Evolutionary conservation across 2,329 filamentous ascomycete species (phyloP).

Genomic region (Paraphoma chrysanthemicola): DNA sequence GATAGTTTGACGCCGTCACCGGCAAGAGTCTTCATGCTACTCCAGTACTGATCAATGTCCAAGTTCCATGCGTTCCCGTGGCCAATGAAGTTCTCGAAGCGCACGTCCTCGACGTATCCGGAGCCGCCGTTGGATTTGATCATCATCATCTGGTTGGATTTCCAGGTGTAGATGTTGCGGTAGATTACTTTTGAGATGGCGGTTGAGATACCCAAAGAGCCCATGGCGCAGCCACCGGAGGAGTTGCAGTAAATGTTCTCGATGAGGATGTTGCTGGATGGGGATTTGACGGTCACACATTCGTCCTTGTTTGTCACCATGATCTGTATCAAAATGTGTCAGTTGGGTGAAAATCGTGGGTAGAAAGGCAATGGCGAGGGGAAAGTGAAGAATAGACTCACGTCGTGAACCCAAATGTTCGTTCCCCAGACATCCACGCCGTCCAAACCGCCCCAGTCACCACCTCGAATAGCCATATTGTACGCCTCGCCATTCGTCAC

Average conservation of each 20-base stretch:
- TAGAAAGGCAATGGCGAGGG: background rate
- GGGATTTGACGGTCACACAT: constrained; percentile 63
- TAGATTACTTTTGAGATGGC: constrained; percentile 62
- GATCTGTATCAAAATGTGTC: constrained; percentile 35
- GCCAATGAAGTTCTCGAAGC: constrained; percentile 66
- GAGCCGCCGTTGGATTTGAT: constrained; percentile 67
- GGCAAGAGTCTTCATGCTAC: constrained; percentile 46
- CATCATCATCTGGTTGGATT: constrained; percentile 70
- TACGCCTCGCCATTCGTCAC: constrained; percentile 62
- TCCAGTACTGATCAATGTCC: constrained; percentile 64
- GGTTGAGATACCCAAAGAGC: constrained; percentile 59
- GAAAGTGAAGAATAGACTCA: constrained; percentile 4
- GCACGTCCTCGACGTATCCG: constrained; percentile 59
- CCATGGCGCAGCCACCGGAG: constrained; percentile 66
- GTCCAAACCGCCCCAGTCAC: constrained; percentile 60
- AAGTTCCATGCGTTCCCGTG: constrained; percentile 66
- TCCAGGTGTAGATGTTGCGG: constrained; percentile 64
- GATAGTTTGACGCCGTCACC: constrained; percentile 61
- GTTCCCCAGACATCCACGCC: constrained; percentile 63
- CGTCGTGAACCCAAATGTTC: constrained; percentile 66
- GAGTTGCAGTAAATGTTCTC: constrained; percentile 69
- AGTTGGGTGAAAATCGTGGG: background rate
- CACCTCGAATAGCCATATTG: constrained; percentile 63
- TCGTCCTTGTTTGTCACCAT: constrained; percentile 70
- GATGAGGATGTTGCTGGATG: constrained; percentile 61